phyloP scores from a whole-genome alignment of 192 early-diverging fungal genomes.

The Mortierella claussenii region DNA sequence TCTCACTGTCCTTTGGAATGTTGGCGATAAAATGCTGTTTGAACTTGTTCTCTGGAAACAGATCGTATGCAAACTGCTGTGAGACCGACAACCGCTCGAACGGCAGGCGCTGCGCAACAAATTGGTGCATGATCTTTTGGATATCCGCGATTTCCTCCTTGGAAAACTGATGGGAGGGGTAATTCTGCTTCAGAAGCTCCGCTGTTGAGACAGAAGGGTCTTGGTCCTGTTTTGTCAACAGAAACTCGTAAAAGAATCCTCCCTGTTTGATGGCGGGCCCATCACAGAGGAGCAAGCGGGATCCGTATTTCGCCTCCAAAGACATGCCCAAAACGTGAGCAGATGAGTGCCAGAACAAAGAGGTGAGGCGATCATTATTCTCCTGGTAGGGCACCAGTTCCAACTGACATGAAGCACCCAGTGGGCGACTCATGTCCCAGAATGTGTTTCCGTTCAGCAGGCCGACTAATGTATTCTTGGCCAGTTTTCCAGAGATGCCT shows the following conservation, averaged over 20 bases:
- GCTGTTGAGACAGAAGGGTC: conserved; percentile 25
- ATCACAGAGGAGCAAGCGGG: conserved; percentile 72
- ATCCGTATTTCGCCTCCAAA: conserved; percentile 75
- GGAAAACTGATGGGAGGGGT: conserved; percentile 55
- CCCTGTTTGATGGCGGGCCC: conserved; percentile 74
- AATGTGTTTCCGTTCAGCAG: conserved; percentile 56
- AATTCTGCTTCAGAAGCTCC: conserved; percentile 35
- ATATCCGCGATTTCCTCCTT: conserved; percentile 65
- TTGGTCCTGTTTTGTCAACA: conserved; percentile 60
- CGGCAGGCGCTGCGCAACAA: conserved; percentile 60
- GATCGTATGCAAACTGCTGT: conserved; percentile 63
- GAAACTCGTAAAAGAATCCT: conserved; percentile 85
- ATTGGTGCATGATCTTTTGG: conserved; percentile 59
- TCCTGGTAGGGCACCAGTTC: conserved; percentile 57
- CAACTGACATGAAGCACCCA: conserved; percentile 53
- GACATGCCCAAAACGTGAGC: conserved; percentile 80
- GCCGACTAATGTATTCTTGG: conserved; percentile 60
- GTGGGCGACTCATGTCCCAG: conserved; percentile 65
- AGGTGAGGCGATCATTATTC: conserved; percentile 51
- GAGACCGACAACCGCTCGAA: conserved; percentile 76
- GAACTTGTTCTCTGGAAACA: conserved; percentile 81
- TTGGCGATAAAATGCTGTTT: conserved; percentile 73
- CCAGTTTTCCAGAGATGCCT: conserved; percentile 58
- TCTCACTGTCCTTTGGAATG: conserved; percentile 55
- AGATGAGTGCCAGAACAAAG: conserved; percentile 74